These are phyloP conservation scores for Selaginella tamariscina DNA, from an alignment of 75 land plant genomes.

Conservation along the genomic window DNA sequence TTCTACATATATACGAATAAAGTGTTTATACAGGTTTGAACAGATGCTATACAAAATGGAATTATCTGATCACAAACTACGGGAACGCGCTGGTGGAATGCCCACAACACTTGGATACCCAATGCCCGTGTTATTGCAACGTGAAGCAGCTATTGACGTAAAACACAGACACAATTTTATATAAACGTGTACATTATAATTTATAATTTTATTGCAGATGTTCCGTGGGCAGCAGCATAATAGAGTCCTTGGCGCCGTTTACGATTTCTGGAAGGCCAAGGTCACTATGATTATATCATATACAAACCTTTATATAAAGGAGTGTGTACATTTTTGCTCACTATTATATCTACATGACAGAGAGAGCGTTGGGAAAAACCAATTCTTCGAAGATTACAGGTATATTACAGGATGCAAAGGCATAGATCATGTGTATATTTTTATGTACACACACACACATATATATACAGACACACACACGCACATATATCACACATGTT, in stretches of 20 bases:
- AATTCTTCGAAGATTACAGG: constrained; percentile 86
- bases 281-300: too few species aligned
- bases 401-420: too few species aligned
- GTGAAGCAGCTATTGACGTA: constrained; percentile 77
- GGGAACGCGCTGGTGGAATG: constrained; percentile 65
- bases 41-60: constrained; percentile 64
- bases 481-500: too few species aligned
- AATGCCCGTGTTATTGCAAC: constrained; percentile 56
- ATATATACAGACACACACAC: too few species aligned
- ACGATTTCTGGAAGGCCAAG: constrained; percentile 83
- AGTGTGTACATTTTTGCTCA: not conserved
- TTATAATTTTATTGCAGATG: too few species aligned
- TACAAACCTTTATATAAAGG: constrained; percentile 1
- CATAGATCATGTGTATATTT: too few species aligned
- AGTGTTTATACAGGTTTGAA: constrained; percentile 46
- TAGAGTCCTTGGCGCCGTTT: constrained; percentile 67
- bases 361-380: constrained; percentile 92
- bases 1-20: not conserved
- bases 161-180: too few species aligned
- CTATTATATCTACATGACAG: constrained; percentile 28
- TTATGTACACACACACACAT: too few species aligned
- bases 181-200: too few species aligned
- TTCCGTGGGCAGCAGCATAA: too few species aligned
- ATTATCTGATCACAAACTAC: constrained; percentile 71
- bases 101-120: constrained; percentile 56